Base-by-base conservation (phyloP, 2,329 filamentous ascomycete species). In the Orbilia quercus region DNA sequence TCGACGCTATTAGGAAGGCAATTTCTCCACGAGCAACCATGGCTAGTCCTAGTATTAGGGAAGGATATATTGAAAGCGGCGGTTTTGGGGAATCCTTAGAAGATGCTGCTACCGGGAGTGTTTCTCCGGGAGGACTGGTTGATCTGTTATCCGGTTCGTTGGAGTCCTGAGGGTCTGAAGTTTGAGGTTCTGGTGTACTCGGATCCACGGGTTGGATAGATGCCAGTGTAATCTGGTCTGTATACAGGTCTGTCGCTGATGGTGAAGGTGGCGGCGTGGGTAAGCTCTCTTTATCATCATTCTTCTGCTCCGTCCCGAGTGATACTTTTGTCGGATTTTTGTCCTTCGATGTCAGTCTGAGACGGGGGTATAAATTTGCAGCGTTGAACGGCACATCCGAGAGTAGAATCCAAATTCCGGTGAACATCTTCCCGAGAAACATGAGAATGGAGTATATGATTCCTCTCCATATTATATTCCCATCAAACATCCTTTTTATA, bases 11-110 rank as follows among this genome's bases (percentile, higher is more conserved):
- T 45, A 94, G 79, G 74, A 92, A 92, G 0, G 90, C 90, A 34
- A 94, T 91, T 79, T 95, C 91, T 0, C 91, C 90, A n/a, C 90
- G 84, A 0, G 90, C 87, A 0, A 90, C 85, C 90, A 94, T 94
- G 1, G 86, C 86, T 16, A 85, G 82, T 0, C 88, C 88, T 0
- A 93, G 80, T 1, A 93, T 73, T 0, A 73, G 31, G 5, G 60
- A 54, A 0, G 90, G 89, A 74, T 91, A 89, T 0, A 91, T 81
- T 0, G 89, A 91, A 1, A 84, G 85, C 86, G 0, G 81, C 77
- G 4, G 81, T 78, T 62, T 51, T 55, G 57, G 57, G 2, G 47
- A 18, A n/a, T 50, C 34, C 6, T 22, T 44, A 11, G 40, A 16
- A 31, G 25, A 18, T 16, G 54, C 1, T 25, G 22, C 14, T 40